These are phyloP conservation scores for Bacterosira constricta DNA, from an alignment of 108 stramenopile species.

Conservation along the genomic window DNA sequence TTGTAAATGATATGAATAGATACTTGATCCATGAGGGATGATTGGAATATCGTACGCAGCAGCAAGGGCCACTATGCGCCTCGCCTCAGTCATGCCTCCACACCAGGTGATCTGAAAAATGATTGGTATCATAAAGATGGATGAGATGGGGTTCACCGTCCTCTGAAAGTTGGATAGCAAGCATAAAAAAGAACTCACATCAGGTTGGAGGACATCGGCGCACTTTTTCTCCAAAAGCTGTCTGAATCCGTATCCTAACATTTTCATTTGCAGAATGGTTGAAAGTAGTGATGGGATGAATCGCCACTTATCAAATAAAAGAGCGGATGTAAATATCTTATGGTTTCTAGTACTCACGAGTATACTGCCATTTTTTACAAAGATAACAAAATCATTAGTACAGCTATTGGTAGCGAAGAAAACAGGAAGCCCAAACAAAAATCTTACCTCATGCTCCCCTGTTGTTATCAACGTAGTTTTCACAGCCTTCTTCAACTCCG, in stretches of 20 bases:
- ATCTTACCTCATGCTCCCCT: constrained; percentile 60
- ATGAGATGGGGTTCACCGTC: neutral
- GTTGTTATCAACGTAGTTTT: constrained; percentile 57
- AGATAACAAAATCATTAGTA: too few species aligned
- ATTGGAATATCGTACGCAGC: constrained; percentile 65
- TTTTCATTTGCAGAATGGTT: too few species aligned
- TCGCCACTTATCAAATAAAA: neutral
- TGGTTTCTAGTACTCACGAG: too few species aligned
- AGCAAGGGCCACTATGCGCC: constrained; percentile 65
- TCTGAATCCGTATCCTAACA: constrained; percentile 62
- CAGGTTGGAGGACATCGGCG: constrained; percentile 68
- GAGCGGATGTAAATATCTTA: neutral
- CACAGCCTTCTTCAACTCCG: constrained; percentile 54
- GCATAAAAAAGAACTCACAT: constrained; percentile 7
- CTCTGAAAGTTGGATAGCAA: neutral
- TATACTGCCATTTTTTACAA: constrained; percentile 29
- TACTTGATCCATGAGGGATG: constrained; percentile 64
- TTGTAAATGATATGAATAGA: constrained; percentile 75
- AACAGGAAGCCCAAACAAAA: neutral
- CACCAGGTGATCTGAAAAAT: constrained; percentile 62
- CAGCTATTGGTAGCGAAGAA: neutral
- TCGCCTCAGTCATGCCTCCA: constrained; percentile 74
- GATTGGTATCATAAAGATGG: neutral
- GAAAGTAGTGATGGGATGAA: neutral
- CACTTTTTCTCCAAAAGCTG: constrained; percentile 60